A percentile compares a stretch with the other conserved stretches of the same genome.
Conservation (phyloP, 768 basidiomycete species). For the Phlebiopsis gigantea region DNA sequence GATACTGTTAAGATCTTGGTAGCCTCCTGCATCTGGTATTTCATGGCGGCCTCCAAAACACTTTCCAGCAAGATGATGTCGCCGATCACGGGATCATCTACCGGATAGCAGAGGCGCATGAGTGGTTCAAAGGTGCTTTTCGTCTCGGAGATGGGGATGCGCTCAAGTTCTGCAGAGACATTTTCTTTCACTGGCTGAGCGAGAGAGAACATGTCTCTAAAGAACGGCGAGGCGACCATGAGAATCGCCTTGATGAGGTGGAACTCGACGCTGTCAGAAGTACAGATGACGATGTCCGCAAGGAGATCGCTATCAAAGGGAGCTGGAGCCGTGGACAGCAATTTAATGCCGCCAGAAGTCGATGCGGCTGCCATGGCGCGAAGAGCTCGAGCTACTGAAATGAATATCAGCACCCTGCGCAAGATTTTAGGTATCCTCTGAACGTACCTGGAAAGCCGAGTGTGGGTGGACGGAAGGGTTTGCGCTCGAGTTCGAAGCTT, state of each 20-base stretch:
- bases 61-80: slow-evolving; percentile 9
- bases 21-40: slow-evolving; percentile 23
- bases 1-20: slow-evolving; percentile 5
- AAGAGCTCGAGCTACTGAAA: too few species aligned
- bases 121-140: slow-evolving; percentile 19
- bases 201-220: slow-evolving; percentile 1
- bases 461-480: too few species aligned
- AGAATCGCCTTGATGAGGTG: neutral
- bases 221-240: neutral
- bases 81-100: neutral
- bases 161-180: neutral
- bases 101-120: slow-evolving; percentile 21
- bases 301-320: slow-evolving; percentile 3
- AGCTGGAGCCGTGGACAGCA: slow-evolving; percentile 3
- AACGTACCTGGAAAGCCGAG: too few species aligned
- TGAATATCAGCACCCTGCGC: too few species aligned
- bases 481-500: too few species aligned
- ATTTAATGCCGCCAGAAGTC: too few species aligned
- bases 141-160: slow-evolving; percentile 13
- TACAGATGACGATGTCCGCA: slow-evolving; percentile 3
- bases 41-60: slow-evolving; percentile 21
- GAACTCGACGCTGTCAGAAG: neutral
- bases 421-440: too few species aligned
- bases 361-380: too few species aligned
- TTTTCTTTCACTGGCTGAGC: neutral